These are phyloP conservation scores for Oemleria cerasiformis DNA, from an alignment of 306 rosid species.

Conservation along the genomic window DNA sequence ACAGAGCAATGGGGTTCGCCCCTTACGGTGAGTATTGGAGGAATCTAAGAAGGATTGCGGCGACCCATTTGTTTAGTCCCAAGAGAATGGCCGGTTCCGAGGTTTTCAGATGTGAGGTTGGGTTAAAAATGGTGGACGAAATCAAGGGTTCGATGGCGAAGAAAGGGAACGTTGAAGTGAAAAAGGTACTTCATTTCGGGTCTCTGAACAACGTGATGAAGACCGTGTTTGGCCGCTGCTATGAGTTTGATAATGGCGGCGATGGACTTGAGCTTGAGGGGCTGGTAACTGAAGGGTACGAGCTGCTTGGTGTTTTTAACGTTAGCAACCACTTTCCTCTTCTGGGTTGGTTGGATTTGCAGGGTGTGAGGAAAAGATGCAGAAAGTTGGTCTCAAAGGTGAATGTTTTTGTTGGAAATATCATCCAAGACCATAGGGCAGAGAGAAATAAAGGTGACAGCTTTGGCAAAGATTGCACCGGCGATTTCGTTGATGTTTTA, in stretches of 20 bases:
- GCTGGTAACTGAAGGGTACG: constrained; percentile 40
- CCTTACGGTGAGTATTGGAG: constrained; percentile 44
- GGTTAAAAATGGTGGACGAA: constrained; percentile 23
- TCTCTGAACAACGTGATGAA: constrained; percentile 38
- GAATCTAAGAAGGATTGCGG: constrained; percentile 32
- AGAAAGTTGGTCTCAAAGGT: constrained; percentile 28
- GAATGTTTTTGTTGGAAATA: constrained; percentile 29
- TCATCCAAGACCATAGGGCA: constrained; percentile 35
- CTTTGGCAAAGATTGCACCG: background rate
- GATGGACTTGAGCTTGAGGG: constrained; percentile 29
- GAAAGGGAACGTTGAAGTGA: constrained; percentile 17
- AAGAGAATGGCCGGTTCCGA: constrained; percentile 22
- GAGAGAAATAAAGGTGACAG: background rate
- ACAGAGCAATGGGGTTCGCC: constrained; percentile 49
- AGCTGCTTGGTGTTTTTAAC: constrained; percentile 38
- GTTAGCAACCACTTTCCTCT: constrained; percentile 40
- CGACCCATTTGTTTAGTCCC: constrained; percentile 38
- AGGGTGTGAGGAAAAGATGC: constrained; percentile 37
- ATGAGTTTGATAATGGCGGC: constrained; percentile 9
- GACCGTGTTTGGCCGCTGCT: constrained; percentile 33
- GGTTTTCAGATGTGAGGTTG: constrained; percentile 20
- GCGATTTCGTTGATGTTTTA: constrained; percentile 42
- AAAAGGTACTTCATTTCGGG: constrained; percentile 29
- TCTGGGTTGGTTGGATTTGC: constrained; percentile 37
- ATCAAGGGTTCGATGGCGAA: background rate